These are phyloP conservation scores for Entomortierella chlamydospora DNA, from an alignment of 192 early-diverging fungal genomes.

Conservation along the genomic window DNA sequence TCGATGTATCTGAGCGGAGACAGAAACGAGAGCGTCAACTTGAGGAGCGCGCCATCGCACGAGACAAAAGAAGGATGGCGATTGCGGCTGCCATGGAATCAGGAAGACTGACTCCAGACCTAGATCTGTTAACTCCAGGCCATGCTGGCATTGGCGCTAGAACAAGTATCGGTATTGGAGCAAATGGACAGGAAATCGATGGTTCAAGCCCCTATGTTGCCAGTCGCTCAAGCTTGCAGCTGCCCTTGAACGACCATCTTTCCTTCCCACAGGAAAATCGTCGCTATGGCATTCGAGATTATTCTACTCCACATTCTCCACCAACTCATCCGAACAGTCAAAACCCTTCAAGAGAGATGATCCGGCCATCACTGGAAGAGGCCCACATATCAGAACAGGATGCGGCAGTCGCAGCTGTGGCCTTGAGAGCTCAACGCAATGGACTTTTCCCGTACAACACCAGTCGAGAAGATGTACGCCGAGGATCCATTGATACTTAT, in stretches of 20 bases:
- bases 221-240: constrained; percentile 40
- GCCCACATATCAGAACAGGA: constrained; percentile 47
- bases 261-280: constrained; percentile 43
- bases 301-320: constrained; percentile 11
- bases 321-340: constrained; percentile 2
- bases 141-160: constrained; percentile 16
- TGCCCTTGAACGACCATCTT: constrained; percentile 44
- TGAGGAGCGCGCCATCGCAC: constrained; percentile 32
- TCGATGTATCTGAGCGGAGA: constrained; percentile 44
- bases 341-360: constrained; percentile 15
- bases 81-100: constrained; percentile 21
- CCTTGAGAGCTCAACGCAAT: constrained; percentile 29
- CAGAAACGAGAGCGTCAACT: constrained; percentile 36
- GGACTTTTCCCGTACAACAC: constrained; percentile 10
- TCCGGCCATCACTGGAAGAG: constrained; percentile 36
- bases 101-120: constrained; percentile 25
- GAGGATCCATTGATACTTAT: constrained; percentile 31
- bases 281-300: constrained; percentile 43
- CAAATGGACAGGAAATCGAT: constrained; percentile 24
- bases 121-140: constrained; percentile 19
- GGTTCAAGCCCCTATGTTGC: constrained; percentile 23
- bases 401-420: constrained; percentile 44
- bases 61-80: constrained; percentile 27
- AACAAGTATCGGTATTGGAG: constrained; percentile 26
- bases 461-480: constrained; percentile 31